Conservation (phyloP, 176 grass and related monocot species). For the Thalia dealbata region DNA sequence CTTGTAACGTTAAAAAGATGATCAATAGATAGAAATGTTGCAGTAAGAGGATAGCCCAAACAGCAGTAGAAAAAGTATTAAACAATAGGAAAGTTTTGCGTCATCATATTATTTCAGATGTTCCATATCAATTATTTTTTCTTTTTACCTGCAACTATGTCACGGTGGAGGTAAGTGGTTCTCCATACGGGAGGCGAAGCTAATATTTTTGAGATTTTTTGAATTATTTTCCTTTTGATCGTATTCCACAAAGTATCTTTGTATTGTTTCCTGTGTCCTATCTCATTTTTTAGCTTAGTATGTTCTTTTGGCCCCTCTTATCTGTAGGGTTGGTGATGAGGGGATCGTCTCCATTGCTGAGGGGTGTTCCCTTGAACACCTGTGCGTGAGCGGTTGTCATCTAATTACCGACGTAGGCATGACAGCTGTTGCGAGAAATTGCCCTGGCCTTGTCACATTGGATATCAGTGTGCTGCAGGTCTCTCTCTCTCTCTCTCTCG, state of each 20-base stretch:
- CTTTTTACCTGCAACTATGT: too few species aligned
- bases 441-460: constrained; percentile 60
- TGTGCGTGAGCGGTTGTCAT: constrained; percentile 61
- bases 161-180: background rate
- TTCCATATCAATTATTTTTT: too few species aligned
- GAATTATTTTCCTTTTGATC: background rate
- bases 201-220: background rate
- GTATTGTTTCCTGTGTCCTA: background rate
- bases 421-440: constrained; percentile 57
- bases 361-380: constrained; percentile 51
- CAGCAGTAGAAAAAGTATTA: too few species aligned
- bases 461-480: constrained; percentile 75
- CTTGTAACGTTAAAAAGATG: too few species aligned
- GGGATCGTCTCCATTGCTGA: constrained; percentile 54
- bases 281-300: background rate
- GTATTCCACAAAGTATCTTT: background rate
- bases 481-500: constrained; percentile 11
- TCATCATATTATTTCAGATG: too few species aligned
- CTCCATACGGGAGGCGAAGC: background rate
- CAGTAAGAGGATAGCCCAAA: too few species aligned
- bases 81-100: background rate
- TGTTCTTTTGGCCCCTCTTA: background rate
- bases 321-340: constrained; percentile 57
- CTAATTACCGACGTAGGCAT: constrained; percentile 65
- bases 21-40: too few species aligned